Base-by-base conservation (phyloP, 2,329 filamentous ascomycete species). In the Cladophialophora bantiana region DNA sequence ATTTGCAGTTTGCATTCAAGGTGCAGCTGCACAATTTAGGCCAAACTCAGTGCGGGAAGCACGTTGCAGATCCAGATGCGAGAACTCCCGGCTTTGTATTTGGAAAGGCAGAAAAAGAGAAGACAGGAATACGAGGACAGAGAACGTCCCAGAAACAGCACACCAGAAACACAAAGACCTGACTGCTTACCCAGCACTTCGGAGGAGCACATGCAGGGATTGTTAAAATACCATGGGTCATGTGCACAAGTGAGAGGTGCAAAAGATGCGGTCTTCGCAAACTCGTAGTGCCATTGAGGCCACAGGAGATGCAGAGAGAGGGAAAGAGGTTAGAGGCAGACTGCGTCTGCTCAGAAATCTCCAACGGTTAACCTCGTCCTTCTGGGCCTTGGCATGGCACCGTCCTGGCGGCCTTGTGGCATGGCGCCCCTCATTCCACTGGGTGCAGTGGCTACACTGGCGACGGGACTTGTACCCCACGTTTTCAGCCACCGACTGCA, bases 401-500 rank as follows among this genome's bases (percentile, higher is more conserved):
- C 38, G 38, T 15, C 38, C 15, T 42, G 48, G 48, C 31, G 48
- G 48, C 20, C n/a, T 50, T 2, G 20, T 26, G 6, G 48, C 31
- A 2, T 13, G 5, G 48, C 9, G 48, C 52, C 52, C 34, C 31
- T 55, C 31, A 34, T 34, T 34, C 34, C 40, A 42, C 12, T 12
- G 10, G 10, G 2, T n/a, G 3, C 40, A 26, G 26, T 3, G 26
- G 26, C 26, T 26, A 26, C 40, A 12, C 3, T 42, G n/a, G 40
- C 10, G 12, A 55, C n/a, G 31, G 18, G 26, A 31, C 31, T 55
- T 12, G n/a, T 66, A 65, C 66, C 66, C 66, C 66, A 68, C 66
- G 66, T 65, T 68, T 68, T 52, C 34, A 54, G 40, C 59, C 42
- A 48, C 42, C 10, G 31, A 7, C 54, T 20, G 40, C 40, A 15